Evolutionary conservation across 192 early-diverging fungal genomes (phyloP).

Genomic region (Gryganskiella cystojenkinii): DNA sequence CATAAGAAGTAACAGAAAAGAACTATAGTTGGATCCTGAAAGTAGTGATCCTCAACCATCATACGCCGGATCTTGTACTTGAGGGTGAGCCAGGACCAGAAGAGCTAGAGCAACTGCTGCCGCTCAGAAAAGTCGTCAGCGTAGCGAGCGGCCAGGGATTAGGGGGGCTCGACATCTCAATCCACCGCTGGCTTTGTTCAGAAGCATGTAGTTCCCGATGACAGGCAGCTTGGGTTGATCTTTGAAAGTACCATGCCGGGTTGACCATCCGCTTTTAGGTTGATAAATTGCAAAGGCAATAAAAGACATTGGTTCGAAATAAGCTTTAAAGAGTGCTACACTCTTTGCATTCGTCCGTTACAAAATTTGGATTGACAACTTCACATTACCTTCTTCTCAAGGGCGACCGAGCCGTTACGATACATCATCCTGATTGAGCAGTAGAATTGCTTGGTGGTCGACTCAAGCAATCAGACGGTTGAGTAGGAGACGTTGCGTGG

Average conservation of each 20-base stretch:
- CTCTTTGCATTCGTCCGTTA: constrained; percentile 3
- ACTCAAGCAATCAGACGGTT: constrained; percentile 3
- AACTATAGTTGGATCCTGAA: constrained; percentile 12
- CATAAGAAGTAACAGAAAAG: too few relatives aligned
- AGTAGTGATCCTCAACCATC: constrained; percentile 1
- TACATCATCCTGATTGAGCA: constrained; percentile 6
- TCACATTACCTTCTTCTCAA: constrained; percentile 12
- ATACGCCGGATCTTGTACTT: constrained; percentile 5
- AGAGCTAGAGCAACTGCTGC: not conserved
- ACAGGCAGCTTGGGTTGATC: constrained; percentile 5
- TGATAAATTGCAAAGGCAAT: constrained; percentile 9
- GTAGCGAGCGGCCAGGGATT: constrained; percentile 6
- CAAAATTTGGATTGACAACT: constrained; percentile 2
- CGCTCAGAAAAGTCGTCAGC: constrained; percentile 4
- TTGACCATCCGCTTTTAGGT: constrained; percentile 6
- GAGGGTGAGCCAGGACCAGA: constrained; percentile 5
- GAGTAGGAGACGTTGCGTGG: not conserved
- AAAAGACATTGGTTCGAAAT: constrained; percentile 6
- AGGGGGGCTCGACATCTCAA: constrained; percentile 5
- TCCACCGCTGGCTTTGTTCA: constrained; percentile 4
- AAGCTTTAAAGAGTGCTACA: constrained; percentile 1
- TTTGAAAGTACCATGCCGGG: not conserved
- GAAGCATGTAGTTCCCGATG: constrained; percentile 4
- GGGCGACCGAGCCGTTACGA: constrained; percentile 15
- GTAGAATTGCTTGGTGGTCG: constrained; percentile 12